A percentile compares a stretch with the other conserved stretches of the same genome.
Evolutionary conservation across 192 early-diverging fungal genomes (phyloP).

Genomic region (Gaertneriomyces sp.): DNA sequence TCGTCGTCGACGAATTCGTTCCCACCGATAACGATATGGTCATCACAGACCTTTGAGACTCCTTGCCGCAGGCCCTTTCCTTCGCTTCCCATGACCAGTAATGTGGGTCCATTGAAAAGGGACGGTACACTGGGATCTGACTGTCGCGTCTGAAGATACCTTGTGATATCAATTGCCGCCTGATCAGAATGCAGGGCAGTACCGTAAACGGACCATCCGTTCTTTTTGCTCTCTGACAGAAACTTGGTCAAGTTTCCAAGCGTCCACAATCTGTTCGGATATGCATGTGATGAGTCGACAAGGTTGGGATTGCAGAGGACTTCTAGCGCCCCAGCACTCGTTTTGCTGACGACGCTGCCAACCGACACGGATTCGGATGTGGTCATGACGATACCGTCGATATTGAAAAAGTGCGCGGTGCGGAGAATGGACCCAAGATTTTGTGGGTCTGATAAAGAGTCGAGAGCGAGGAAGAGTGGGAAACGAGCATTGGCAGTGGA

Average conservation of each 20-base stretch:
- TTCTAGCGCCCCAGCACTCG: slow-evolving; percentile 67
- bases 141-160: not conserved
- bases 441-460: slow-evolving; percentile 17
- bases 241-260: too few relatives aligned
- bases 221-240: not conserved
- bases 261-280: too few relatives aligned
- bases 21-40: slow-evolving; percentile 52
- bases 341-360: slow-evolving; percentile 60
- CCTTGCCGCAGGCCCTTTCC: slow-evolving; percentile 58
- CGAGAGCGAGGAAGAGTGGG: too few relatives aligned
- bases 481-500: too few relatives aligned
- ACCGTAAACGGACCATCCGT: slow-evolving; percentile 29
- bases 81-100: slow-evolving; percentile 68
- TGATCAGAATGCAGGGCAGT: slow-evolving; percentile 20
- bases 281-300: too few relatives aligned
- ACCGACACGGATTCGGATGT: slow-evolving; percentile 41
- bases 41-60: slow-evolving; percentile 53
- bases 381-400: slow-evolving; percentile 62
- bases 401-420: slow-evolving; percentile 59
- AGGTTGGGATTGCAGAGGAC: not conserved
- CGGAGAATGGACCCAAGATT: slow-evolving; percentile 72
- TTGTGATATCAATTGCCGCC: slow-evolving; percentile 12
- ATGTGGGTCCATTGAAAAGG: slow-evolving; percentile 33
- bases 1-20: slow-evolving; percentile 1
- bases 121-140: not conserved